A percentile compares a stretch with the other conserved stretches of the same genome.
Evolutionary conservation across 2,329 filamentous ascomycete species (phyloP).

Genomic region (Ophiostoma piceae): DNA sequence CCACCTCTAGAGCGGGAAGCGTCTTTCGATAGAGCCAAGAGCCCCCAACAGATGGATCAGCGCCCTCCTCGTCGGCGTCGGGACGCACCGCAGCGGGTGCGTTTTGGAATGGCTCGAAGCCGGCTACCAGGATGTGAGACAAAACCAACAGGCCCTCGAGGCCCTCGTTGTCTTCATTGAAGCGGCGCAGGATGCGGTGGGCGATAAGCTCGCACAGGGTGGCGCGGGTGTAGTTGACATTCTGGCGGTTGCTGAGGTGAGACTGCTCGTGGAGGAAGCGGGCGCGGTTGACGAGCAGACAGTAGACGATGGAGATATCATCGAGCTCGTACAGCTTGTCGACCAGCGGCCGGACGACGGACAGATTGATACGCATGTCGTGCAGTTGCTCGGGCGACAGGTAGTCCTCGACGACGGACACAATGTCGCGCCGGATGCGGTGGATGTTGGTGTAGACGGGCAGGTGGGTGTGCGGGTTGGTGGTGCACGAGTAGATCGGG

Average conservation of each 20-base stretch:
- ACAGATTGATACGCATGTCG: constrained; percentile 74
- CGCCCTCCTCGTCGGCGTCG: constrained; percentile 42
- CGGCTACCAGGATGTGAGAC: constrained; percentile 73
- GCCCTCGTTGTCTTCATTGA: constrained; percentile 71
- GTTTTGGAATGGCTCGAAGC: constrained; percentile 81
- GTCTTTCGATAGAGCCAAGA: constrained; percentile 52
- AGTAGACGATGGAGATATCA: constrained; percentile 80
- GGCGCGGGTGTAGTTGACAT: constrained; percentile 72
- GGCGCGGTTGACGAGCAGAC: constrained; percentile 72
- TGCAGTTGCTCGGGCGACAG: constrained; percentile 69
- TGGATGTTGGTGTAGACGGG: constrained; percentile 76
- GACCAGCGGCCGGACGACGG: constrained; percentile 74
- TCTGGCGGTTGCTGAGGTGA: constrained; percentile 70
- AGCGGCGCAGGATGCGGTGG: constrained; percentile 69
- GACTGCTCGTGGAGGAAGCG: constrained; percentile 75
- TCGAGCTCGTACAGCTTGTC: constrained; percentile 74
- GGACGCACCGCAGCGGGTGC: constrained; percentile 62
- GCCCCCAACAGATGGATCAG: constrained; percentile 31
- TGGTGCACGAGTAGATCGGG: constrained; percentile 48
- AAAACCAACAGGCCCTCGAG: constrained; percentile 65
- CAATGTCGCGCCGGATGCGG: constrained; percentile 59
- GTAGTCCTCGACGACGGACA: constrained; percentile 58
- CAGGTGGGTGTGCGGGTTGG: constrained; percentile 57
- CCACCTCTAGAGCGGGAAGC: constrained; percentile 73
- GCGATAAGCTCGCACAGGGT: constrained; percentile 76